phyloP scores from a whole-genome alignment of 1,139 yeast species.

The Hansenula sp. region DNA sequence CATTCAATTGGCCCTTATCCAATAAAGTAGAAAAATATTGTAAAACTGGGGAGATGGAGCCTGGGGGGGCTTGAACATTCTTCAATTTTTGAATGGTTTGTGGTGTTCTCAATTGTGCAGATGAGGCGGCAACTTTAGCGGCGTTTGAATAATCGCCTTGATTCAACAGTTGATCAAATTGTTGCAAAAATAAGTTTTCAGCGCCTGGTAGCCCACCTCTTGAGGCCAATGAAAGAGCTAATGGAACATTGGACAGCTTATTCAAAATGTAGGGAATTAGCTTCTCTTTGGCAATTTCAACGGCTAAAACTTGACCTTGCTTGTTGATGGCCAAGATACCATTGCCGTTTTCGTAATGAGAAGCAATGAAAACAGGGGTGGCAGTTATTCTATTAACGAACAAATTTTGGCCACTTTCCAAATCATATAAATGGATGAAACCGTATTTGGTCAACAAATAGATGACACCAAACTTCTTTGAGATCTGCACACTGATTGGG shows the following conservation, averaged over 20 bases:
- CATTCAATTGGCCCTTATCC: constrained; percentile 90
- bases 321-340: constrained; percentile 95
- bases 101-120: constrained; percentile 90
- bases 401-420: constrained; percentile 88
- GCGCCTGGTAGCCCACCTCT: constrained; percentile 98
- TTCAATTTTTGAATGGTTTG: constrained; percentile 93
- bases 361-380: constrained; percentile 91
- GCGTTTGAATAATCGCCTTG: constrained; percentile 90
- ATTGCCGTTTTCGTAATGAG: constrained; percentile 65
- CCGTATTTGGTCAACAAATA: constrained; percentile 94
- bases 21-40: constrained; percentile 90
- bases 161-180: constrained; percentile 79
- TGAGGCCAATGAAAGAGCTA: constrained; percentile 86
- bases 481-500: constrained; percentile 90
- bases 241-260: constrained; percentile 78
- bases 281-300: constrained; percentile 80
- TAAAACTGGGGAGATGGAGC: constrained; percentile 90
- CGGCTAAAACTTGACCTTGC: constrained; percentile 92
- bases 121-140: constrained; percentile 95
- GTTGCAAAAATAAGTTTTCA: constrained; percentile 85
- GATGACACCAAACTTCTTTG: constrained; percentile 80
- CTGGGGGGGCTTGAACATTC: constrained; percentile 91
- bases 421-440: constrained; percentile 91
- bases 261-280: constrained; percentile 88
- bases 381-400: constrained; percentile 97